Base-by-base conservation (phyloP, 306 rosid species). In the Coriaria nepalensis region DNA sequence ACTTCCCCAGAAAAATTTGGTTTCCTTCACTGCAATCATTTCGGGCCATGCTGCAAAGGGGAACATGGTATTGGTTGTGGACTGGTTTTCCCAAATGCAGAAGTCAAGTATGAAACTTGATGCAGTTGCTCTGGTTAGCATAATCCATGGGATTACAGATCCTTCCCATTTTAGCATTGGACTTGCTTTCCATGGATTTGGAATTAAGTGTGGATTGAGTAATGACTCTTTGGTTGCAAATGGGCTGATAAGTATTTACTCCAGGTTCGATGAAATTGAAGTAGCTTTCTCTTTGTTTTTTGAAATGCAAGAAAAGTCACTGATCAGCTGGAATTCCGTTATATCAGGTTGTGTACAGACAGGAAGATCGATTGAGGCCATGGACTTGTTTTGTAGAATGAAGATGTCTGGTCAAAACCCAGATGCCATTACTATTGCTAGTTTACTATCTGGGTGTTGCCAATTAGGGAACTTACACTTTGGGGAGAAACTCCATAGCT, bases 161-260 rank as follows among this genome's bases (percentile, higher is more conserved):
- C 79, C 78, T 47, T 69, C 65, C 53, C 76, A 77, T 36, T 57
- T 79, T 51, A 37, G 47, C 32, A 38, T 70, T 66, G 96, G 93
- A 33, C 64, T 64, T 20, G 71, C 74, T 53, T 74, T 86, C 58
- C 96, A 82, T 56, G 56, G 74, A 53, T 79, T 64, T 59, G 86
- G 90, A 12, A 40, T 72, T 33, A 86, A 77, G 65, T 67, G 33
- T 20, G 93, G 86, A 45, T 55, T 82, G 59, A 61, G 41, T 35
- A 43, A 37, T 13, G 69, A 79, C 51, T 62, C 47, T 34, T 74
- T 82, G 60, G 83, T 79, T 57, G 59, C 72, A 40, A 82, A 86
- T 57, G 90, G 79, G 61, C 71, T 82, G 44, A 74, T 86, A 62
- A 86, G 83, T 78, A 68, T 86, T 86, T 79, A 79, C 68, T 79